Conservation (phyloP, 1,139 yeast species). For the Diutina ranongensis region DNA sequence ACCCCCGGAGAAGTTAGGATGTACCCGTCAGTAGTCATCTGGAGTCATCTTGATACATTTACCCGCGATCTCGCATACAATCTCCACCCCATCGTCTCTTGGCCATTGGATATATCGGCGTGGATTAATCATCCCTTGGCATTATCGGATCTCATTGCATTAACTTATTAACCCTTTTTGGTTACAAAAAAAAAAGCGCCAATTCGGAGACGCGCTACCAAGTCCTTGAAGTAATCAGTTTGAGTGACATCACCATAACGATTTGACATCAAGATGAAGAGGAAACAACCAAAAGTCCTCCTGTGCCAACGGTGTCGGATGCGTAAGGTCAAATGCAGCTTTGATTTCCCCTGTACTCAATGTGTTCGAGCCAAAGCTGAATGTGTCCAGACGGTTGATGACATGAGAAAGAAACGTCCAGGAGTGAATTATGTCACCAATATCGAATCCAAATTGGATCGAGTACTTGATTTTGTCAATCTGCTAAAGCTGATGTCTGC, state of each 20-base stretch:
- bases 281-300: conserved; percentile 7
- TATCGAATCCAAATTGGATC: conserved; percentile 20
- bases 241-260: too few species aligned
- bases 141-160: too few species aligned
- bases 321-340: conserved; percentile 45
- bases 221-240: background rate
- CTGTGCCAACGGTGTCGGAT: conserved; percentile 40
- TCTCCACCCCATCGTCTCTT: too few species aligned
- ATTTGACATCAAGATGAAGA: conserved; percentile 1
- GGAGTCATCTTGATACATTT: too few species aligned
- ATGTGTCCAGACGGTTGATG: conserved; percentile 39
- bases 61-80: too few species aligned
- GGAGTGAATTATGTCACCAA: conserved; percentile 36
- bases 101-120: too few species aligned
- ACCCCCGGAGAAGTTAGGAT: too few species aligned
- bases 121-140: too few species aligned
- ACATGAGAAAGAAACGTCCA: conserved; percentile 42
- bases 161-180: too few species aligned
- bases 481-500: conserved; percentile 15
- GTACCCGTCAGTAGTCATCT: too few species aligned
- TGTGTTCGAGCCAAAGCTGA: conserved; percentile 34
- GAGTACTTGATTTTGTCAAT: conserved; percentile 17
- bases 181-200: too few species aligned
- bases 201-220: background rate
- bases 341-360: conserved; percentile 37